Percentiles rank a stretch among this genome's conserved stretches.
Conservation (phyloP, 2,329 filamentous ascomycete species). For the Biscogniauxia mediterranea region DNA sequence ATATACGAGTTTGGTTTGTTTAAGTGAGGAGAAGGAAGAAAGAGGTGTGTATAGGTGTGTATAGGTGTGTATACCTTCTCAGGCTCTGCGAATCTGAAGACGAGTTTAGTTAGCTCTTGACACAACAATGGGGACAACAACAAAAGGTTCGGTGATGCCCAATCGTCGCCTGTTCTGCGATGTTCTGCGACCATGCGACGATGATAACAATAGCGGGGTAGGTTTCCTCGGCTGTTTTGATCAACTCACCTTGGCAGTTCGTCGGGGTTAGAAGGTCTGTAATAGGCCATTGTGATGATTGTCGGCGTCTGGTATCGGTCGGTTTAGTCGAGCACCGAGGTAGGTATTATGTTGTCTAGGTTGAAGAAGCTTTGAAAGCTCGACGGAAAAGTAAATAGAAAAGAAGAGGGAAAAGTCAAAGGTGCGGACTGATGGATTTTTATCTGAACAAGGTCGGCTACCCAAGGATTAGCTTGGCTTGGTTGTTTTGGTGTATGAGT, state of each 20-base stretch:
- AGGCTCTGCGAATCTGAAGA: conserved; percentile 49
- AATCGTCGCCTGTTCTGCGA: neutral
- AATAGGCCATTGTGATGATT: conserved; percentile 78
- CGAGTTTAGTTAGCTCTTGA: neutral
- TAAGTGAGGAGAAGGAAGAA: neutral
- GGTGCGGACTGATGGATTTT: neutral
- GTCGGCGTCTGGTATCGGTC: neutral
- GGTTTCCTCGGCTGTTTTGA: neutral
- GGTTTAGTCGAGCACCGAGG: too few relatives aligned
- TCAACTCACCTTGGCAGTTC: conserved; percentile 79
- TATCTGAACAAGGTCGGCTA: neutral
- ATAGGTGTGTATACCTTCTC: conserved; percentile 36
- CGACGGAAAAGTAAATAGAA: neutral
- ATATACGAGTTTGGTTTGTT: neutral
- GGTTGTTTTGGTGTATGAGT: neutral
- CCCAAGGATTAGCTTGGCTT: too few relatives aligned
- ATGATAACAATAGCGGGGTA: conserved; percentile 28
- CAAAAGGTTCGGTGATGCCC: neutral
- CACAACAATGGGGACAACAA: too few relatives aligned
- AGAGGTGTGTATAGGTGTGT: neutral
- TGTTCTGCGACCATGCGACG: neutral
- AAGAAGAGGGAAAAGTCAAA: neutral
- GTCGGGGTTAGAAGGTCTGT: conserved; percentile 89
- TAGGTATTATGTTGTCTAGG: too few relatives aligned
- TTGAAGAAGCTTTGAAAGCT: neutral